A percentile compares a stretch with the other conserved stretches of the same genome.
phyloP scores from a whole-genome alignment of 2,329 filamentous ascomycete species.

The Botrytis pseudocinerea region DNA sequence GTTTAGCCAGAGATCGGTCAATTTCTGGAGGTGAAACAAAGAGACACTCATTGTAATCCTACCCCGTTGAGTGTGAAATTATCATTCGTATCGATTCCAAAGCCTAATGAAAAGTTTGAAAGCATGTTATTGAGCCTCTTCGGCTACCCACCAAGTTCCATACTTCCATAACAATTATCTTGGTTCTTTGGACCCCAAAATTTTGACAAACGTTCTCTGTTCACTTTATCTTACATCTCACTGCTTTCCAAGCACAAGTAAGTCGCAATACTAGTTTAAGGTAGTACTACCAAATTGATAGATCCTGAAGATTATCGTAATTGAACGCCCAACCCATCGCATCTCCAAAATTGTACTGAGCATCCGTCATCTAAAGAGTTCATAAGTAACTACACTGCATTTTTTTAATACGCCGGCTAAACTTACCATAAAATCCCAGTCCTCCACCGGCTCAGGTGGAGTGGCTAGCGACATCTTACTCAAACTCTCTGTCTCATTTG shows the following conservation, averaged over 20 bases:
- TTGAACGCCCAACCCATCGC: constrained; percentile 31
- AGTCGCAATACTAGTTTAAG: not conserved
- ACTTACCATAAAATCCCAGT: constrained; percentile 49
- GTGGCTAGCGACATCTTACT: constrained; percentile 35
- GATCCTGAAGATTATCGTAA: constrained; percentile 23
- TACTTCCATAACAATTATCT: not conserved
- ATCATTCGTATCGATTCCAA: not conserved
- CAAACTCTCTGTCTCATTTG: constrained; percentile 25
- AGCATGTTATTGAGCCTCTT: not conserved
- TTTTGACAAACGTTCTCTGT: not conserved
- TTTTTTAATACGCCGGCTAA: not conserved
- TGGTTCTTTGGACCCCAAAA: not conserved
- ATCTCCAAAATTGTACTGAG: constrained; percentile 35
- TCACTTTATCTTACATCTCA: not conserved
- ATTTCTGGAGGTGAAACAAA: too few species aligned
- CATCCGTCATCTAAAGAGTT: constrained; percentile 38
- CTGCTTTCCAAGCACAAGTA: not conserved
- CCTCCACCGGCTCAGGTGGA: constrained; percentile 39
- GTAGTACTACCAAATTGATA: constrained; percentile 20
- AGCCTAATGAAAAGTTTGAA: not conserved
- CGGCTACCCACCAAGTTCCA: not conserved
- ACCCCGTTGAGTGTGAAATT: not conserved
- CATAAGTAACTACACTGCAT: constrained; percentile 17
- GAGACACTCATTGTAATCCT: too few species aligned
- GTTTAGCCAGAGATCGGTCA: too few species aligned